These are phyloP conservation scores for Lepidium campestre DNA, from an alignment of 441 rosid genomes.

Conservation along the genomic window DNA sequence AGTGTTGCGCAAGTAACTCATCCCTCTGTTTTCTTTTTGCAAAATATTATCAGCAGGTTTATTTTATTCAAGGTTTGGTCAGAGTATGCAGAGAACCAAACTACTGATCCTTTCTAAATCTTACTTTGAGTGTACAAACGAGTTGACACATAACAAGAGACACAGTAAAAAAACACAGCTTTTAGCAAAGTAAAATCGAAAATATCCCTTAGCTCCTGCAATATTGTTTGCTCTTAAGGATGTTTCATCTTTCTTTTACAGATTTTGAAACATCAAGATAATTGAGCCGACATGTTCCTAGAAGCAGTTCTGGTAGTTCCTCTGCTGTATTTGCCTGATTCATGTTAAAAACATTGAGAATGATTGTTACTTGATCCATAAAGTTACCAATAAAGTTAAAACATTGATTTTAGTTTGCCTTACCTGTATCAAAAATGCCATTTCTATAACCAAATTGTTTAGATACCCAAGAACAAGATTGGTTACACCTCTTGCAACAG, in stretches of 20 bases:
- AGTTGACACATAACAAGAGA: conserved; percentile 5
- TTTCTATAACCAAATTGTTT: conserved; percentile 77
- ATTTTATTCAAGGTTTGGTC: not conserved
- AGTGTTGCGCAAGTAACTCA: conserved; percentile 3
- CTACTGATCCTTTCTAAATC: conserved; percentile 18
- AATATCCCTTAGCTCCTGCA: conserved; percentile 3
- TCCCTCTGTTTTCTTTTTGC: not conserved
- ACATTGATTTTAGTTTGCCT: not conserved
- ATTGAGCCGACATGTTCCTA: conserved; percentile 82
- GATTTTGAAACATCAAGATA: conserved; percentile 64
- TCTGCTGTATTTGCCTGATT: conserved; percentile 68
- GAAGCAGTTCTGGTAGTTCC: conserved; percentile 85
- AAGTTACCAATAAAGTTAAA: not conserved
- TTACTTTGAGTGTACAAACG: not conserved
- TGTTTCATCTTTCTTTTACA: conserved; percentile 23
- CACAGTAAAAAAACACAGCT: conserved; percentile 5
- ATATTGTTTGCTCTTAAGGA: not conserved
- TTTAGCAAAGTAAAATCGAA: not conserved
- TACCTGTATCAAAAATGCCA: conserved; percentile 96
- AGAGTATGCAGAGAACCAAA: not conserved
- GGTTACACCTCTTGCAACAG: conserved; percentile 84
- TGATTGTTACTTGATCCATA: not conserved
- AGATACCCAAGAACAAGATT: conserved; percentile 84
- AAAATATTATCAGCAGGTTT: conserved; percentile 8
- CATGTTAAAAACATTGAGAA: not conserved